Base-by-base conservation (phyloP, 179 eudicot genomes). In the Spergularia azorica region DNA sequence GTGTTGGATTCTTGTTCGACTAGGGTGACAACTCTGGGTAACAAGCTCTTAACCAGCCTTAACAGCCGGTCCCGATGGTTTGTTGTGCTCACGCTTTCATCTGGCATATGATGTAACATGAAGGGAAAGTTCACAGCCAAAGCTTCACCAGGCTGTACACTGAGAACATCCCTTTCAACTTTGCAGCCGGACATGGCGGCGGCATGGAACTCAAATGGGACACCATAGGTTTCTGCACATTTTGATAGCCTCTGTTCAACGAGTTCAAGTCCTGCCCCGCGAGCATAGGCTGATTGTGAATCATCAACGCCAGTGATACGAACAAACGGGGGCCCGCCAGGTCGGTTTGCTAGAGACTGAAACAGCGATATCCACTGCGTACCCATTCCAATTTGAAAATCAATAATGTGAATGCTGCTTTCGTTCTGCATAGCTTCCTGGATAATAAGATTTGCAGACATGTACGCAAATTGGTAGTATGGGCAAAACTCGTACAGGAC, bases 1-100 rank as follows among this genome's bases (percentile, higher is more conserved):
- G 97, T 91, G 74, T 92, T 91, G 0, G 94, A 89, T 70, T 92
- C 96, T 76, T 88, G 96, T 83, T 92, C 97, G 0, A 89, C 79
- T n/a, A 92, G 81, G 16, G 90, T 84, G 46, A 92, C 91, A 2
- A 92, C 85, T 77, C 82, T 86, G 9, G 96, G 97, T 0, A 91
- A 85, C 71, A 91, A 74, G 75, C 92, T 87, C 83, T 88, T 89
- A 11, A 91, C 90, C 8, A 92, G 88, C 76, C 94, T 83, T 18
- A 92, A 73, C 4, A 92, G 83, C 55, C 94, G 80, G 82, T 92
- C 96, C 20, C 97, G 84, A 52, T 91, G 97, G 59, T 92, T 92
- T 18, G 54, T 50, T 2, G 94, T 91, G 84, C 83, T 91, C 73
- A 92, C 97, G 14, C 97, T 91, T 81, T 91, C 96, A 20, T 92